These are phyloP conservation scores for Aquilaria agallochum DNA, from an alignment of 441 rosid genomes.

Conservation along the genomic window DNA sequence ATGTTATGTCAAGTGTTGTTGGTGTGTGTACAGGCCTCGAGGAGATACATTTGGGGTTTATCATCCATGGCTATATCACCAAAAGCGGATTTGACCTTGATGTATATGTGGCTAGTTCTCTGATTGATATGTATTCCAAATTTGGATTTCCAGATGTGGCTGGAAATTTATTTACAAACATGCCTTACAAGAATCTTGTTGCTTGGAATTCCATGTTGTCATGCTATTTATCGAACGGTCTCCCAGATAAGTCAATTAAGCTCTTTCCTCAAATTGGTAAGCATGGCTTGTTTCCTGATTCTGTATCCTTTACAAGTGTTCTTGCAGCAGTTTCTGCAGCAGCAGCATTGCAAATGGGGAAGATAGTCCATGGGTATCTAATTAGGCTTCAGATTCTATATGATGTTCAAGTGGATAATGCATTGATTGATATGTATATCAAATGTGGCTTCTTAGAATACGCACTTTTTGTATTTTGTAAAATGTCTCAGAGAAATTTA, in stretches of 20 bases:
- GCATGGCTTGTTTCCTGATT: constrained; percentile 49
- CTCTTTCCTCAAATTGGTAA: constrained; percentile 35
- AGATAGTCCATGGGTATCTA: constrained; percentile 57
- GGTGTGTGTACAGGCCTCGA: constrained; percentile 52
- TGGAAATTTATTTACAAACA: constrained; percentile 39
- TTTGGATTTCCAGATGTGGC: constrained; percentile 55
- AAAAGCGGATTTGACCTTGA: constrained; percentile 48
- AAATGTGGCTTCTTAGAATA: constrained; percentile 64
- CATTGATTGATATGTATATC: constrained; percentile 76
- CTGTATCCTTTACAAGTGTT: constrained; percentile 56
- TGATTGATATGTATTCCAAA: constrained; percentile 77
- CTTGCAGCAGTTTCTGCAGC: constrained; percentile 65
- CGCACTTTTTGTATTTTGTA: constrained; percentile 43
- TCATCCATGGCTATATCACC: constrained; percentile 47
- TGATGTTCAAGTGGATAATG: constrained; percentile 57
- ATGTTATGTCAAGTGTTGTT: constrained; percentile 52
- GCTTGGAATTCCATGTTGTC: constrained; percentile 79
- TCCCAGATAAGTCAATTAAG: constrained; percentile 60
- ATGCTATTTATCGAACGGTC: constrained; percentile 57
- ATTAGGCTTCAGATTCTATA: constrained; percentile 33
- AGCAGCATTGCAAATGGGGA: constrained; percentile 60
- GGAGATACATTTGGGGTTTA: constrained; percentile 36
- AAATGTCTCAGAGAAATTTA: constrained; percentile 42
- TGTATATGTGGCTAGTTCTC: constrained; percentile 65
- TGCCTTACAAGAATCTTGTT: constrained; percentile 52